phyloP scores from a whole-genome alignment of 2,329 filamentous ascomycete genomes.

The Macrophomina pseudophaseolina region DNA sequence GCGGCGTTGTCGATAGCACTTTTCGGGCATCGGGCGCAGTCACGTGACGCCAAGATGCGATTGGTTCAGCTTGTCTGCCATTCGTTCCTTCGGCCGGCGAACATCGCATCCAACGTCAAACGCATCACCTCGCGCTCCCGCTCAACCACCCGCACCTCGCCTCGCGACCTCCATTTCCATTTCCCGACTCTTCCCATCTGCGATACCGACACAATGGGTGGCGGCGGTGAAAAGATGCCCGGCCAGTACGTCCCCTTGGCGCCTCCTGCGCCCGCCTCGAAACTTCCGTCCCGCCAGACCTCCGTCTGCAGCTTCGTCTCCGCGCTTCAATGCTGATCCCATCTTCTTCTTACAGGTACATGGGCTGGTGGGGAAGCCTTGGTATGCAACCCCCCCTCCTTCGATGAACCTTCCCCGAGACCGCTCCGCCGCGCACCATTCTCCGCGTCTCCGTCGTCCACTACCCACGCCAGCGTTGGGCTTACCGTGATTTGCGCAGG shows the following conservation, averaged over 20 bases:
- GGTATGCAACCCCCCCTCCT: slow-evolving; percentile 25
- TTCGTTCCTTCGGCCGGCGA: slow-evolving; percentile 10
- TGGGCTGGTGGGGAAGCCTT: slow-evolving; percentile 31
- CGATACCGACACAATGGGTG: slow-evolving; percentile 30
- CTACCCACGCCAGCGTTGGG: background rate
- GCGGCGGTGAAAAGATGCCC: slow-evolving; percentile 30
- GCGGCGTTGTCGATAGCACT: slow-evolving; percentile 19
- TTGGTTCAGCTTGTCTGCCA: slow-evolving; percentile 24
- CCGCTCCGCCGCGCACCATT: slow-evolving; percentile 4
- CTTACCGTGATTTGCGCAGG: slow-evolving; percentile 23
- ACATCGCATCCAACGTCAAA: slow-evolving; percentile 20
- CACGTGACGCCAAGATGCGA: slow-evolving; percentile 27
- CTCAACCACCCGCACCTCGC: background rate
- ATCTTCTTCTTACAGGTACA: slow-evolving; percentile 28
- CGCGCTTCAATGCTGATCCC: slow-evolving; percentile 26
- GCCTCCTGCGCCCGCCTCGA: background rate
- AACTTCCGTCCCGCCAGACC: background rate
- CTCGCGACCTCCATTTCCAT: slow-evolving; percentile 2
- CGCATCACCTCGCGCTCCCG: background rate
- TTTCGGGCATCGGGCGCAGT: slow-evolving; percentile 21
- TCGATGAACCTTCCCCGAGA: background rate
- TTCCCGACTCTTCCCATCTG: background rate
- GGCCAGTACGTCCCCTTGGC: slow-evolving; percentile 30
- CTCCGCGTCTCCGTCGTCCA: background rate
- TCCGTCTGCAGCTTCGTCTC: slow-evolving; percentile 14